These are phyloP conservation scores for Xylaria sp. DNA, from an alignment of 2,329 filamentous ascomycete species.

Conservation along the genomic window DNA sequence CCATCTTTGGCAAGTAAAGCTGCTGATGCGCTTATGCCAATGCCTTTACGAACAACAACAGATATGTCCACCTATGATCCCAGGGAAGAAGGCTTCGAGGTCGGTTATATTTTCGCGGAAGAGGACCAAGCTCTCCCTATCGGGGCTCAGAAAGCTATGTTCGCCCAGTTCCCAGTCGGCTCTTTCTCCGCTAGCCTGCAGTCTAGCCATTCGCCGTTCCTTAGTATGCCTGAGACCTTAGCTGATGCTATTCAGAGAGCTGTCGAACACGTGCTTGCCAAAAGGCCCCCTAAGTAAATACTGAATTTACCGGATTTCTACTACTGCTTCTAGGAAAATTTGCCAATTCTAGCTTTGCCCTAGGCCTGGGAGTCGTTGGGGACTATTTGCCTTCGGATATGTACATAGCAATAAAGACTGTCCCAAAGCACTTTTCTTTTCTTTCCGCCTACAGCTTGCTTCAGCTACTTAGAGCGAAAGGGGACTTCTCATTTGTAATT, in stretches of 20 bases:
- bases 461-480: no score
- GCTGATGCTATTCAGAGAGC: conserved; percentile 26
- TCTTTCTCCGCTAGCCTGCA: conserved; percentile 29
- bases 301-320: background rate
- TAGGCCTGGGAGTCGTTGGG: no score
- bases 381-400: background rate
- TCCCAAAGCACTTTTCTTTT: no score
- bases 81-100: conserved; percentile 24
- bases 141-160: conserved; percentile 22
- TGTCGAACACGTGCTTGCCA: background rate
- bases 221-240: conserved; percentile 23
- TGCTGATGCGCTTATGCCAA: conserved; percentile 14
- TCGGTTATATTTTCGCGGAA: conserved; percentile 37
- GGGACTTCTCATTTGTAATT: no score
- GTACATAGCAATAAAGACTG: no score
- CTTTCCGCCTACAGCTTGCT: no score
- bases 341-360: background rate
- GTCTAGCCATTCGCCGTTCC: conserved; percentile 35
- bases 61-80: conserved; percentile 28
- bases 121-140: conserved; percentile 30
- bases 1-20: conserved; percentile 23
- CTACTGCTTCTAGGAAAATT: background rate
- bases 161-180: conserved; percentile 25
- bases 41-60: conserved; percentile 10
- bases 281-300: conserved; percentile 1